Evolutionary conservation across 2,329 filamentous ascomycete genomes (phyloP), one percentile per base, ranked within the genome.

Genomic region (Aspergillus sergii): DNA sequence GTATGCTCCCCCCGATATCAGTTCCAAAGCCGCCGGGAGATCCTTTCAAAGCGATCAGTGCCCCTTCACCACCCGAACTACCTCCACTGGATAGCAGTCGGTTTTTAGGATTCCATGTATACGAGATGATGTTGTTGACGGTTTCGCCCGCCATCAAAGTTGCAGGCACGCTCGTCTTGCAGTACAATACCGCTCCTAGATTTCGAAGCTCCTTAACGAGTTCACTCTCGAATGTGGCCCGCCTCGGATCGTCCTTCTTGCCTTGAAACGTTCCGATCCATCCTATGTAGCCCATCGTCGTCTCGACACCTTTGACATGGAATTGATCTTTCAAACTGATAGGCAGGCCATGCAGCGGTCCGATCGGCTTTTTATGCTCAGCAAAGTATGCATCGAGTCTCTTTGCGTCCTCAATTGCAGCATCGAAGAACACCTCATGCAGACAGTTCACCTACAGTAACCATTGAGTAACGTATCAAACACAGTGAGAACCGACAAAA

Each of bases 281-380:
- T n/a, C 87, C 86, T 28, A 89, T 80, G 69, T 89, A 90, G 14
- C 87, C 88, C 81, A 89, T 89, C 72, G 77, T 88, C 73, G 66
- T 85, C 63, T 86, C 83, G 3, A 84, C 77, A 1, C 82, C 82
- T 71, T 81, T 76, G 7, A 82, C 73, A 55, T 81, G 79, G 62
- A 83, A 82, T 62, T 81, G 80, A 66, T 84, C 82, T 64, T 84
- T 84, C 36, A 84, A 66, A 55, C 80, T 88, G 34, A 89, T 76
- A 3, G 88, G 88, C 1, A 90, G 78, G 6, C 88, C 88, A 68
- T 90, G 88, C 0, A 91, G 79, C 2, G 87, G 86, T 0, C 88
- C 88, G 1, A 85, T 71, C 0, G 85, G 79, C 61, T 72, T 75
- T 11, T 78, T 77, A 64, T 82, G 73, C 21, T 78, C 65, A 11